phyloP scores from a whole-genome alignment of 352 stramenopile genomes.

The Phytophthora brassicae region DNA sequence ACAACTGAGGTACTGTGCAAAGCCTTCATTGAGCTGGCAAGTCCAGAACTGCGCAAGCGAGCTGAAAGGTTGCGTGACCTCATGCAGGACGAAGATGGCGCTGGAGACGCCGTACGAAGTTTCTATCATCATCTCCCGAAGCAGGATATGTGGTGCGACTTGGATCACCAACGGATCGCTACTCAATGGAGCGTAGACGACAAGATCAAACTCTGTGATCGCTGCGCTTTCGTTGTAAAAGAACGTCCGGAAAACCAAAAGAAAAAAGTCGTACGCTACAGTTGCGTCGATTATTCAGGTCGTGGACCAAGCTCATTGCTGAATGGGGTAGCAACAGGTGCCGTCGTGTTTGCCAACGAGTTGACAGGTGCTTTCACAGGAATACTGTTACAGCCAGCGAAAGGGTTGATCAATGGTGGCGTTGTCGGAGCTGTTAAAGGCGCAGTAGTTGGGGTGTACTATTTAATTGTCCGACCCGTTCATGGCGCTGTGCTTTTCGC shows the following conservation, averaged over 20 bases:
- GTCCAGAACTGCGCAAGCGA: slow-evolving; percentile 40
- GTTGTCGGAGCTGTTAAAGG: slow-evolving; percentile 33
- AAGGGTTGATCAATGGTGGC: slow-evolving; percentile 28
- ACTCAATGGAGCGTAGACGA: slow-evolving; percentile 38
- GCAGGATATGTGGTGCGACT: slow-evolving; percentile 80
- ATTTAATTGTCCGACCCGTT: slow-evolving; percentile 37
- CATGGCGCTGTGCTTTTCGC: slow-evolving; percentile 41
- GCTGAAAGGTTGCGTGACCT: slow-evolving; percentile 45
- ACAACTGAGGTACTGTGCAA: slow-evolving; percentile 69
- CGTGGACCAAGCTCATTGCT: slow-evolving; percentile 48
- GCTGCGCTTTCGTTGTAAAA: slow-evolving; percentile 35
- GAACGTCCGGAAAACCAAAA: slow-evolving; percentile 29
- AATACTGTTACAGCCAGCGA: slow-evolving; percentile 39
- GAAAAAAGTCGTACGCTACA: slow-evolving; percentile 36
- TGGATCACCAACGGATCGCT: slow-evolving; percentile 34
- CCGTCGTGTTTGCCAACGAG: slow-evolving; percentile 33
- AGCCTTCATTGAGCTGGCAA: slow-evolving; percentile 68
- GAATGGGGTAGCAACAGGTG: slow-evolving; percentile 33
- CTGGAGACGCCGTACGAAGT: slow-evolving; percentile 68
- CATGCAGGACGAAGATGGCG: slow-evolving; percentile 85
- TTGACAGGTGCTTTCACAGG: slow-evolving; percentile 44
- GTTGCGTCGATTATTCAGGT: slow-evolving; percentile 44
- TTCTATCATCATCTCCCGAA: slow-evolving; percentile 89
- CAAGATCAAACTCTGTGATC: slow-evolving; percentile 43
- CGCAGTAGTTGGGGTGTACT: slow-evolving; percentile 28